Evolutionary conservation across 805 yeast species (phyloP), one percentile per base, ranked within the genome.

Genomic region (Scheffersomyces amazonensis): DNA sequence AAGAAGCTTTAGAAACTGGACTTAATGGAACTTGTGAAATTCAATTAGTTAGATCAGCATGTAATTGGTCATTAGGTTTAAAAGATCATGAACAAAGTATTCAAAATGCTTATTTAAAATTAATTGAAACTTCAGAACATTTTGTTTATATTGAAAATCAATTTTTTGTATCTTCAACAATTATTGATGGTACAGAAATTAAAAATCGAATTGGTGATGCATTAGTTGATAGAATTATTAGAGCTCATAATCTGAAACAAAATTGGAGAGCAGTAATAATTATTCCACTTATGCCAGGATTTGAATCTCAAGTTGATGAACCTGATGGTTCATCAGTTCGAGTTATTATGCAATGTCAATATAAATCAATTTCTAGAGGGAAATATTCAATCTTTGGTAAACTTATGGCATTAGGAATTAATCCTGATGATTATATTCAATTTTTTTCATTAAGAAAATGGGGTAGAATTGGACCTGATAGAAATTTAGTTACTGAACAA

Each of bases 271-370:
- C 98, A 1, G 77, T 88, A 18, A 83, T 93, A 43, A 74, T 93
- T 9, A 88, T 93, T 45, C 99, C 99, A 2, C 70, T 93, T 48
- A 88, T 93, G 93, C 99, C 99, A 1, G 99, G 99, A 0, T 93
- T 95, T 59, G 93, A 85, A 53, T 81, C 96, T 19, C 86, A 88
- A 47, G 95, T 95, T 16, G 98, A 91, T 55, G 79, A 85, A 45
- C 85, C 93, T 12, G 96, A 89, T 48, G 99, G 96, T 1, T 85
- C 96, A 0, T 78, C 96, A n/a, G 89, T 93, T 4, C 79, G 99
- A 53, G 83, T 93, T 18, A 95, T 93, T 48, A 90, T 91, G 93
- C 91, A 89, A 62, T 89, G 97, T 55, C 98, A 93, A 63, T 93
- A 80, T 60, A 81, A 87, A 80, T 83, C 96, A 2, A 93, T 93